Evolutionary conservation across 164 flowering plant species (phyloP), one percentile per base, ranked within the genome.

Genomic region (Aristolochia californica): DNA sequence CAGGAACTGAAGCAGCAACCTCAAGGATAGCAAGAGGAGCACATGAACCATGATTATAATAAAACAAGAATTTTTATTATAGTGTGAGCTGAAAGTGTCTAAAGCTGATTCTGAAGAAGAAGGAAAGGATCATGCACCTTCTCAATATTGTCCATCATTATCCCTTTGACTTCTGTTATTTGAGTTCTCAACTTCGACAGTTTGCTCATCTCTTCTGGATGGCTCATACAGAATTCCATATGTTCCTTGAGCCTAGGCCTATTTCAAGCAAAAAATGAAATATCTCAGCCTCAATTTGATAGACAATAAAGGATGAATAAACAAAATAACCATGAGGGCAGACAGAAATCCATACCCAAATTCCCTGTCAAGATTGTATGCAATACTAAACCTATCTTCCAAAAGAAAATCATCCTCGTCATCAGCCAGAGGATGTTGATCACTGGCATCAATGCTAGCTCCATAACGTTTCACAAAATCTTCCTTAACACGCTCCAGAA

Each of bases 351-450:
- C 89, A 62, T 45, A 93, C 97, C 99, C 97, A 69, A 93, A 93
- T 67, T 93, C 97, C 67, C 94, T 72, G 62, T 89, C 99, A 70
- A 89, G 96, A 72, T 82, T 93, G 74, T 93, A 93, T 30, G 99
- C 97, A 75, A 93, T 79, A 73, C 88, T 81, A 74, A 93, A 93
- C 56, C 90, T 80, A 62, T 93, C 96, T 71, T 74, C 90, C 78
- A 89, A 87, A 53, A 89, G 79, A 66, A 80, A 85, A 51, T 93
- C 98, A 53, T 85, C 96, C 0, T 85, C 95, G 13, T 75, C 84
- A 30, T 79, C 95, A 25, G 81, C 91, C 71, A 93, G 91, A 27
- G 99, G 97, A 51, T 93, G 95, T 23, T 80, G 64, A 14, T 57
- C 84, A 18, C 68, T 83, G 69, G 50, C 66, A 50, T 60, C 76